Evolutionary conservation across 192 early-diverging fungal genomes (phyloP).

Genomic region (Coemansia sp.): DNA sequence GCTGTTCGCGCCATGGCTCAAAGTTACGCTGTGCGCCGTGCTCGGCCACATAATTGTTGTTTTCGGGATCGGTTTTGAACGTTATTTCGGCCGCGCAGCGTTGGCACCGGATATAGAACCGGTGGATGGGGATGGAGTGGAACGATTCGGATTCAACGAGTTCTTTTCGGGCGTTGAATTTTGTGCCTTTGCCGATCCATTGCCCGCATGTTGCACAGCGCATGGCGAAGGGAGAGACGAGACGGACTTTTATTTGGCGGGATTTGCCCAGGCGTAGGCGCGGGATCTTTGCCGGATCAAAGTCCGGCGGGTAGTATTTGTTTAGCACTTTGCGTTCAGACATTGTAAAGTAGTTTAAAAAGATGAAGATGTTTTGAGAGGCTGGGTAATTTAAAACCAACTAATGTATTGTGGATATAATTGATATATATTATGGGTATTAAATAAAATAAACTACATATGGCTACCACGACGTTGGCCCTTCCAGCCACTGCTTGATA

Average conservation of each 20-base stretch:
- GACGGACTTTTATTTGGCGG: conserved; percentile 91
- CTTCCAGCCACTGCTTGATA: conserved; percentile 43
- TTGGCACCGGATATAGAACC: conserved; percentile 88
- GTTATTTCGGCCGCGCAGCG: conserved; percentile 96
- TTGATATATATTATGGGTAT: not conserved
- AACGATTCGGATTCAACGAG: conserved; percentile 58
- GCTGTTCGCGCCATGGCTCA: conserved; percentile 85
- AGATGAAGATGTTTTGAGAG: no score
- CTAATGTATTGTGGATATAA: not conserved
- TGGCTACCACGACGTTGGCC: conserved; percentile 10
- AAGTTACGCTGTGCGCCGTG: conserved; percentile 92
- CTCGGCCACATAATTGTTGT: conserved; percentile 92
- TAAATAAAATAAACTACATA: not conserved
- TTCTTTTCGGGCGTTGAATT: conserved; percentile 98
- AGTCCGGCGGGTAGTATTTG: conserved; percentile 97
- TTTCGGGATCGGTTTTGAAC: conserved; percentile 96
- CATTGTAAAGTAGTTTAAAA: conserved; percentile 53
- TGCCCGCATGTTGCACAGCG: conserved; percentile 94
- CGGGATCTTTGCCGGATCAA: conserved; percentile 93
- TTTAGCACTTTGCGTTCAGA: conserved; percentile 93
- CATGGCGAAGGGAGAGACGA: conserved; percentile 99
- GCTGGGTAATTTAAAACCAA: no score
- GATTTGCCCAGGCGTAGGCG: conserved; percentile 77
- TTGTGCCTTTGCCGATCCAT: conserved; percentile 96
- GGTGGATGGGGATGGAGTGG: conserved; percentile 70